These are phyloP conservation scores for Chalara sp. DNA, from an alignment of 2,329 filamentous ascomycete species.

Conservation along the genomic window DNA sequence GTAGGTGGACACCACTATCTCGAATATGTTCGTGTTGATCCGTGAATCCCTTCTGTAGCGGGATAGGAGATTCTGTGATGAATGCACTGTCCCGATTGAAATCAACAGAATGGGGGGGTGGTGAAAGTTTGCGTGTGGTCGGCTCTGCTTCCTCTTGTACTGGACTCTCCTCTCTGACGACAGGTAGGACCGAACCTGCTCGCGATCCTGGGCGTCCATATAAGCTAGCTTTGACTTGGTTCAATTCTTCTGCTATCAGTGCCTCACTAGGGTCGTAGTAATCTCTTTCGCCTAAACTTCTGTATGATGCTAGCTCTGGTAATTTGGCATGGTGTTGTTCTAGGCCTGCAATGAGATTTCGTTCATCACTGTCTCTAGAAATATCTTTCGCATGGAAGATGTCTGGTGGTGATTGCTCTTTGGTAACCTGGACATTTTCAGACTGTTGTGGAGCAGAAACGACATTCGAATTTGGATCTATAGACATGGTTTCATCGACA, in stretches of 20 bases:
- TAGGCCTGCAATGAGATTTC: neutral
- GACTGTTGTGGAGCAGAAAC: neutral
- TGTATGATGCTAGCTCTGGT: slow-evolving; percentile 1
- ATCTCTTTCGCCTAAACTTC: neutral
- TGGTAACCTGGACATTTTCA: neutral
- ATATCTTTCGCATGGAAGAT: neutral
- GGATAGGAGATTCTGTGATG: slow-evolving; percentile 37
- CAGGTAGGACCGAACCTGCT: slow-evolving; percentile 16
- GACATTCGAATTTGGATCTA: neutral
- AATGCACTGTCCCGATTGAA: slow-evolving; percentile 44
- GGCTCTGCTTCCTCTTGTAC: slow-evolving; percentile 11
- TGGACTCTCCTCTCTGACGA: slow-evolving; percentile 21
- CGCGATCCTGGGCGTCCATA: slow-evolving; percentile 14
- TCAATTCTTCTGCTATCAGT: slow-evolving; percentile 9
- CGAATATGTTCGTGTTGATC: slow-evolving; percentile 21
- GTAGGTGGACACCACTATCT: slow-evolving; percentile 52
- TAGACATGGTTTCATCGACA: neutral
- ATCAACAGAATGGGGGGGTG: slow-evolving; percentile 6
- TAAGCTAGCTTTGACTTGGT: slow-evolving; percentile 10
- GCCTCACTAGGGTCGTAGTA: neutral
- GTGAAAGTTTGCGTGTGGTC: neutral
- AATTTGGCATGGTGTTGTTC: slow-evolving; percentile 5
- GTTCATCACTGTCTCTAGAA: neutral
- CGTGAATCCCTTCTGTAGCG: slow-evolving; percentile 14
- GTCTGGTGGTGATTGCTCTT: neutral